Conservation (phyloP, 148 eudicot species). For the Oxyria digyna region DNA sequence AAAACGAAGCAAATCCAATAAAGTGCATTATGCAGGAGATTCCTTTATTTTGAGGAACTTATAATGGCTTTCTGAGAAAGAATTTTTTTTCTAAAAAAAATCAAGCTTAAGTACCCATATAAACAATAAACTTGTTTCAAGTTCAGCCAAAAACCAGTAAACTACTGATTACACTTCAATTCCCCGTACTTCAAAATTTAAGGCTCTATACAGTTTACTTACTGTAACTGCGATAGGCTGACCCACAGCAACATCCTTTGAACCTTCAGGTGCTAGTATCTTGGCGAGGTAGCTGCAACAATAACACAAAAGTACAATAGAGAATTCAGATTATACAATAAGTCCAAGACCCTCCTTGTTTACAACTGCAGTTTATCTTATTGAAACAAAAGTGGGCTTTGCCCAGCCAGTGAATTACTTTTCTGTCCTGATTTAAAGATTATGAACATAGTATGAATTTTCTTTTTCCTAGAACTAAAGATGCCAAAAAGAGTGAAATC, state of each 20-base stretch:
- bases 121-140: background rate
- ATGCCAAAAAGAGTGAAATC: background rate
- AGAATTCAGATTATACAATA: conserved; percentile 1
- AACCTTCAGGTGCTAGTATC: conserved; percentile 81
- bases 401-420: too few species aligned
- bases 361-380: too few species aligned
- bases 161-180: too few species aligned
- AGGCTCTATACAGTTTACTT: too few species aligned
- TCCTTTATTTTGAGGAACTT: background rate
- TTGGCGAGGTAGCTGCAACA: conserved; percentile 64
- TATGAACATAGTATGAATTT: too few species aligned
- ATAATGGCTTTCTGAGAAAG: background rate
- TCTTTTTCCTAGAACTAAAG: background rate
- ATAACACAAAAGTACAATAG: background rate
- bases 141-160: background rate
- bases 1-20: background rate
- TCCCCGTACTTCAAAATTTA: background rate
- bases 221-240: conserved; percentile 87
- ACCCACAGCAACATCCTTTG: conserved; percentile 78
- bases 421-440: too few species aligned
- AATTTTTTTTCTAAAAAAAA: too few species aligned
- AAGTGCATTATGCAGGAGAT: background rate
- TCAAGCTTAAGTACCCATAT: background rate
- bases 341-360: background rate
- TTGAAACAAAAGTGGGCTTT: too few species aligned